Evolutionary conservation across 2,329 filamentous ascomycete species (phyloP).

Genomic region (Penicillium sp.): DNA sequence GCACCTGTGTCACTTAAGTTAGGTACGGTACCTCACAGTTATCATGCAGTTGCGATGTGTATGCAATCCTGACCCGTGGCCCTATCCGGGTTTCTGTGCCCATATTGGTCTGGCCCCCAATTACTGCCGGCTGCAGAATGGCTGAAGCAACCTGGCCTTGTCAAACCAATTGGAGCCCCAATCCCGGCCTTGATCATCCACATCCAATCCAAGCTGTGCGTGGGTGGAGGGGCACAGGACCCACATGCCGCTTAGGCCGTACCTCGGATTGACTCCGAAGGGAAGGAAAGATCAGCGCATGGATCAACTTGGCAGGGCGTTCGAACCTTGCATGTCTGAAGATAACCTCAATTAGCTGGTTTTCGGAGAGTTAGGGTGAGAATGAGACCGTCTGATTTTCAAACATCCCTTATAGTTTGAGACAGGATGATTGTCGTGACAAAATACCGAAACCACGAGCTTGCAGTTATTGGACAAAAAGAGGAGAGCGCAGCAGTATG

Average conservation of each 20-base stretch:
- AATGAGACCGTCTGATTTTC: background rate
- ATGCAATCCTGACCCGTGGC: background rate
- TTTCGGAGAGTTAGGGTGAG: background rate
- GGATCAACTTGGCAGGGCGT: slow-evolving; percentile 6
- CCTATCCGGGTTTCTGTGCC: background rate
- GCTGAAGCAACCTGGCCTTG: slow-evolving; percentile 6
- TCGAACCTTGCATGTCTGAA: background rate
- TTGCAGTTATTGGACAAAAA: background rate
- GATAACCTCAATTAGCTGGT: background rate
- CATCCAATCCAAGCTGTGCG: slow-evolving; percentile 11
- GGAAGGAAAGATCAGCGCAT: slow-evolving; percentile 11
- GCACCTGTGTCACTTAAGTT: slow-evolving; percentile 4
- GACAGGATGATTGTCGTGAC: background rate
- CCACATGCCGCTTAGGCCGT: slow-evolving; percentile 23
- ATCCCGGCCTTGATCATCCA: slow-evolving; percentile 13
- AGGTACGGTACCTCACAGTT: slow-evolving; percentile 13
- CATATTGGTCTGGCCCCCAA: slow-evolving; percentile 7
- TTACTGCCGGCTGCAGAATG: slow-evolving; percentile 4
- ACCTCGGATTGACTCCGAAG: slow-evolving; percentile 16
- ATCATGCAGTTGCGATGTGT: slow-evolving; percentile 3
- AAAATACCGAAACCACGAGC: background rate
- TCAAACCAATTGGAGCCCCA: slow-evolving; percentile 6
- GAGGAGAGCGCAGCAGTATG: too few species aligned
- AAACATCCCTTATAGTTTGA: background rate
- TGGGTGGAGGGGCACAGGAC: slow-evolving; percentile 11